Base-by-base conservation (phyloP, 2,329 filamentous ascomycete species). In the Penicillium sp. region DNA sequence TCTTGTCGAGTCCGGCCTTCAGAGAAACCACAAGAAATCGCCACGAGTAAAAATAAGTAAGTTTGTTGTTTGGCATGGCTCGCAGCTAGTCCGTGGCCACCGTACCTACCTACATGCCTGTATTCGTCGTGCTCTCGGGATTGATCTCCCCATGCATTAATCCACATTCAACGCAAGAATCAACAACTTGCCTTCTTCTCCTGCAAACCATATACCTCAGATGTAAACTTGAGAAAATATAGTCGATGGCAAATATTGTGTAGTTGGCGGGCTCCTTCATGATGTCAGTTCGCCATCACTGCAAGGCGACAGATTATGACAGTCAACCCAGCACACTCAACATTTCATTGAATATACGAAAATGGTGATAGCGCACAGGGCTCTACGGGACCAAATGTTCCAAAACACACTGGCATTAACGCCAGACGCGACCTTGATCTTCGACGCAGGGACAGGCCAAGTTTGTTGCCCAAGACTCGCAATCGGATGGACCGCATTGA, bases 231-330 rank as follows among this genome's bases (percentile, higher is more conserved):
- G 4, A 16, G 13, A 23, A 6, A 11, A 11, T 23, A 23, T 23
- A 23, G 22, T 23, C 22, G 6, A 23, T 6, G 22, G 11, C 11
- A 6, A 23, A 11, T 6, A 23, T 23, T 23, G 22, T 23, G 11
- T 23, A 23, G 22, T n/a, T n/a, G 11, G 22, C 22, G 11, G 22
- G 25, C n/a, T 6, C 11, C 12, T 27, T 4, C 35, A 53, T 60
- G 56, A 57, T 59, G 55, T 59, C 56, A 57, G 40, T 34, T 20
- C 29, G 16, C 34, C 54, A 59, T 56, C 55, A 59, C 43, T 18
- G 8, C 30, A 28, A n/a, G 18, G 33, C 23, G 30, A 32, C 35
- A 16, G 25, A 29, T 12, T 23, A 20, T 14, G 22, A 4, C 9
- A 22, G 23, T n/a, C 13, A 29, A 36, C 16, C 20, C 13, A 6